A percentile compares a stretch with the other conserved stretches of the same genome.
Evolutionary conservation across 1,284 basidiomycete genomes (phyloP).

Genomic region (Sanghuangporus baumii): DNA sequence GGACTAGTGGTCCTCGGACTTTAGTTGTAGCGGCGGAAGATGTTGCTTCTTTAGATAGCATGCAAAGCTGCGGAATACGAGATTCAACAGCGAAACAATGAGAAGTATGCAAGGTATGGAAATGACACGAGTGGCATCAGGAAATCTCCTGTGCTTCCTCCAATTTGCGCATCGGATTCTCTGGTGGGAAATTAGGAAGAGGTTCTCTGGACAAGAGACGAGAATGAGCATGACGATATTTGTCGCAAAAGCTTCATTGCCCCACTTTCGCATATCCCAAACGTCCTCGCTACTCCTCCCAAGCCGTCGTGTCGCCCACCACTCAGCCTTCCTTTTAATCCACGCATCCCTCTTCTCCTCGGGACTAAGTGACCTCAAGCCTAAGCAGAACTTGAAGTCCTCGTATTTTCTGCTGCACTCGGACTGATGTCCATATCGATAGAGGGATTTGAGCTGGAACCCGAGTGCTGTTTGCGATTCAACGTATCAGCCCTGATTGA

Average conservation of each 20-base stretch:
- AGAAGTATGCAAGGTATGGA: too few relatives aligned
- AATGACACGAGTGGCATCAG: background rate
- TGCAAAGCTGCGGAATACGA: too few relatives aligned
- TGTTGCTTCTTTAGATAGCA: too few relatives aligned
- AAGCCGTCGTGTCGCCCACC: conserved; percentile 79
- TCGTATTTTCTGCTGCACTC: conserved; percentile 79
- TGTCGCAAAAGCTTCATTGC: conserved; percentile 11
- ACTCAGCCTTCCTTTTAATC: conserved; percentile 83
- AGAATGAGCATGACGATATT: too few relatives aligned
- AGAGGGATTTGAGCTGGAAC: conserved; percentile 82
- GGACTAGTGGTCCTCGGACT: too few relatives aligned
- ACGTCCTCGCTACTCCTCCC: conserved; percentile 86
- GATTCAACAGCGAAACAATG: too few relatives aligned
- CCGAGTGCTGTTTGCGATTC: conserved; percentile 53
- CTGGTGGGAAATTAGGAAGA: conserved; percentile 19
- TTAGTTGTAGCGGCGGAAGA: too few relatives aligned
- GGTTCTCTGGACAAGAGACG: conserved; percentile 15
- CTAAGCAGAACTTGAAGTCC: conserved; percentile 96
- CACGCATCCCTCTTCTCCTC: conserved; percentile 79
- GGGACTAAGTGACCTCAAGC: conserved; percentile 69
- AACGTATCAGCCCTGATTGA: background rate
- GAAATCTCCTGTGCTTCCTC: background rate
- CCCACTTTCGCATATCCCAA: conserved; percentile 82
- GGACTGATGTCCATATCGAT: conserved; percentile 78
- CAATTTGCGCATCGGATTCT: background rate